Percentiles rank a stretch among this genome's conserved stretches.
These are phyloP conservation scores for Bimuria novae-zelandiae DNA, from an alignment of 2,329 filamentous ascomycete species.

Conservation along the genomic window DNA sequence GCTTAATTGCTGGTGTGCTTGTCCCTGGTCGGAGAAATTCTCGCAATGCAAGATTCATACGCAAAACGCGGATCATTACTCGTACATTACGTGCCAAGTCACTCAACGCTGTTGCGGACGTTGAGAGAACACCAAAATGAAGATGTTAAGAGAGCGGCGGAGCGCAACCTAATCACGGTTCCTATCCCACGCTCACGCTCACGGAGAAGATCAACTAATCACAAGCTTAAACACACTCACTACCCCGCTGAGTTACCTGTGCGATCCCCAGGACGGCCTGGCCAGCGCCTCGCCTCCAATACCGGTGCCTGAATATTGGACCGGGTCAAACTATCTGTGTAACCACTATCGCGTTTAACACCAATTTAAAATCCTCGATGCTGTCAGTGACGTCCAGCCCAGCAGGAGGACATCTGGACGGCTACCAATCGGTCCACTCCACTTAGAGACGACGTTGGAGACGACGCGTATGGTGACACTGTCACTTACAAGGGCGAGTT, in stretches of 20 bases:
- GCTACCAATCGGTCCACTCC: not conserved
- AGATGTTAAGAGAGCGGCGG: no score
- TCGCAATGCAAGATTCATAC: constrained; percentile 3
- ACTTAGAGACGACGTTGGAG: not conserved
- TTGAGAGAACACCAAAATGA: no score
- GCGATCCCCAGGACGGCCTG: no score
- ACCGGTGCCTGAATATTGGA: constrained; percentile 11
- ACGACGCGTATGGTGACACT: not conserved
- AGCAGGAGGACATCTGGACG: constrained; percentile 9
- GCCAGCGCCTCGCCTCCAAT: constrained; percentile 5
- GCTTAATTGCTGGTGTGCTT: constrained; percentile 15
- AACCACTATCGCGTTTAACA: not conserved
- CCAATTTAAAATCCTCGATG: not conserved
- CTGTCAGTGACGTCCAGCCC: constrained; percentile 1
- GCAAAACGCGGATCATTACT: constrained; percentile 17
- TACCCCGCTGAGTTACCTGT: no score
- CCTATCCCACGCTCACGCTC: no score
- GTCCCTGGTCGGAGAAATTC: constrained; percentile 21
- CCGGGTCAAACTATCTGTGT: not conserved
- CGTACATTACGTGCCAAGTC: constrained; percentile 5
- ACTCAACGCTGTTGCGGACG: no score
- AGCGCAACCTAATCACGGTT: no score
- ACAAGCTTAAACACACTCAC: no score
- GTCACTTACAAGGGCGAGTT: not conserved
- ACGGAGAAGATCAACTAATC: no score